Conservation (phyloP, 1,139 yeast genomes). For the Geotrichum citri-aurantii region DNA sequence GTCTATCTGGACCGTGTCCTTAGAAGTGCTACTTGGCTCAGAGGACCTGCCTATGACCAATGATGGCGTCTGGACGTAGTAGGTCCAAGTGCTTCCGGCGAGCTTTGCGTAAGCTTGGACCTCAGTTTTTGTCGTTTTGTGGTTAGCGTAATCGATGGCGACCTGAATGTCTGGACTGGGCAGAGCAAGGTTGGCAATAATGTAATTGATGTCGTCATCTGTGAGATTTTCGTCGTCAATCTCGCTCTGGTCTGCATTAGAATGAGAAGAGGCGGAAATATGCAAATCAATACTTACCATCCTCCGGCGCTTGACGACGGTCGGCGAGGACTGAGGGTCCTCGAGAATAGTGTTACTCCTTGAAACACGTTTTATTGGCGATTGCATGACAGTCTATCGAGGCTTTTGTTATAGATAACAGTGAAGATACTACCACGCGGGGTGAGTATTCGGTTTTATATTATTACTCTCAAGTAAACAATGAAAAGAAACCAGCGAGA, state of each 20-base stretch:
- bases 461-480: not conserved
- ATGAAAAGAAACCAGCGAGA: not conserved
- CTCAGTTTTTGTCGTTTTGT: conserved; percentile 68
- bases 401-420: not conserved
- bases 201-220: conserved; percentile 18
- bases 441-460: not conserved
- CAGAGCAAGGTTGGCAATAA: conserved; percentile 40
- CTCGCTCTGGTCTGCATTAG: not conserved
- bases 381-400: not conserved
- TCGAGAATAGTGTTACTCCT: not conserved
- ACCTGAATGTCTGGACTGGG: conserved; percentile 44
- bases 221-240: not conserved
- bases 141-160: conserved; percentile 53
- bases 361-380: not conserved
- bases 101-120: conserved; percentile 95
- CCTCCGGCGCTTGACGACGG: not conserved
- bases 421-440: not conserved
- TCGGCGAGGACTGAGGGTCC: not conserved
- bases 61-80: conserved; percentile 74
- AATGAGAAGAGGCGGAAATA: not conserved
- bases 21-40: conserved; percentile 38
- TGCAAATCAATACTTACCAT: not conserved
- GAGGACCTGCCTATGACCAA: conserved; percentile 84
- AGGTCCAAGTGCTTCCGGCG: conserved; percentile 93
- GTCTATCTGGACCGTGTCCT: conserved; percentile 69